Base-by-base conservation (phyloP, 2,329 filamentous ascomycete genomes). In the Talaromyces piceae region DNA sequence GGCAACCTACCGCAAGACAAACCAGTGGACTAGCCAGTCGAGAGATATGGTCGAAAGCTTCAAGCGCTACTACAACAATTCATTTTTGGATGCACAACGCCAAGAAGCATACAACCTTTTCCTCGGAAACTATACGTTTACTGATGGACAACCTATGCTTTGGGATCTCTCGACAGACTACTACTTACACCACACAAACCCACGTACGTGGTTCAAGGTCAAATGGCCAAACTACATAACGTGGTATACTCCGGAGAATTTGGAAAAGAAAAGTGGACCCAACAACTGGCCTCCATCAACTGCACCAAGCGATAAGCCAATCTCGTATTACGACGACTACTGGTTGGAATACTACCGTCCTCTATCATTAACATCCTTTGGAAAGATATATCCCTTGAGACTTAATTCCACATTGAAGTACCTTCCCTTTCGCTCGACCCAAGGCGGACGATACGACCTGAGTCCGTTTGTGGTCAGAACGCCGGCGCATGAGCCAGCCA, bases 21-120 rank as follows among this genome's bases (percentile, higher is more conserved):
- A 97, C 59, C 91, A 97, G 67, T 98, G 93, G 93, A 95, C 90
- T 22, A 95, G 89, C 61, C 90, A 95, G 67, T 96, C 91, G 2
- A 81, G 93, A 58, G 93, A 98, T 67, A 97, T 98, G 91, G 91
- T 98, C 20, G 93, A 98, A 71, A 95, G 89, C 67, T 96, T 98
- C 75, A 98, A 97, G 68, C 82, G 93, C 25, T 98, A 97, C 68
- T 98, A 98, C 69, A 95, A 97, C 72, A 98, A 98, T 64, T 95
- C 91, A 0, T 98, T 98, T 66, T 79, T 98, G 7, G 93, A 98
- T 67, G 91, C 87, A n/a, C 93, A 98, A 65, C 83, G 93, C 27
- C 93, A 98, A 69, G 93, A 98, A 69, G 93, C 93, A 0, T 97
- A 97, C 69, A 98, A 98, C 59, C 76, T 98, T 8, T 98, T 98